Conservation (phyloP, 768 basidiomycete genomes). For the Cytidiella melzeri region DNA sequence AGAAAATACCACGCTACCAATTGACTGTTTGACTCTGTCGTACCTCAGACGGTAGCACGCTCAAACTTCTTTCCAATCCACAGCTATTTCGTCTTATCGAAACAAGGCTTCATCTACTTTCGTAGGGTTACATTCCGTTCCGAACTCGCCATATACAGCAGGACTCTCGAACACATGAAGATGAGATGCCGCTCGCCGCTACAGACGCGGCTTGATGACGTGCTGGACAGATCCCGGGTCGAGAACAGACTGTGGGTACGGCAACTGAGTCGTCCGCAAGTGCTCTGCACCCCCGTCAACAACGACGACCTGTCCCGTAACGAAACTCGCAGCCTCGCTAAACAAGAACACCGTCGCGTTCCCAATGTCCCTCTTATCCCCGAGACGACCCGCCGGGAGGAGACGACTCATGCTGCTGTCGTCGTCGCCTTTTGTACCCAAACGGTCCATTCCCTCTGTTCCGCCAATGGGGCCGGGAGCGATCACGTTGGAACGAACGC, state of each 20-base stretch:
- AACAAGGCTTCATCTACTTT: too few relatives aligned
- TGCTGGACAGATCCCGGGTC: conserved; percentile 47
- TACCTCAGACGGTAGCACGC: background rate
- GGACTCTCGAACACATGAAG: too few relatives aligned
- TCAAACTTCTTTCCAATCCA: background rate
- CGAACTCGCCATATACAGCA: too few relatives aligned
- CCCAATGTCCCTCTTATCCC: conserved; percentile 57
- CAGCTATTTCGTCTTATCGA: background rate
- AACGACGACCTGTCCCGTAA: conserved; percentile 69
- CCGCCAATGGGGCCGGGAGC: conserved; percentile 76
- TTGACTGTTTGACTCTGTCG: conserved; percentile 1
- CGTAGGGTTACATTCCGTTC: too few relatives aligned
- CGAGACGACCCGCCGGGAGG: conserved; percentile 43
- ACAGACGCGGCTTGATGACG: conserved; percentile 44
- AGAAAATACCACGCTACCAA: background rate
- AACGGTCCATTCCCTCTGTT: conserved; percentile 72
- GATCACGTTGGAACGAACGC: conserved; percentile 87
- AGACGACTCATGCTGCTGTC: conserved; percentile 10
- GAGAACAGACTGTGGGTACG: conserved; percentile 60
- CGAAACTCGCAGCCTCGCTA: conserved; percentile 70
- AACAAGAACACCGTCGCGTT: conserved; percentile 76
- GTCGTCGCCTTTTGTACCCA: conserved; percentile 26
- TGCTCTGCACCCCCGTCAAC: conserved; percentile 66
- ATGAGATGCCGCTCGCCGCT: background rate
- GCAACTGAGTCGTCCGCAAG: conserved; percentile 39